Base-by-base conservation (phyloP, 495 filamentous ascomycete genomes). In the Tuber calosporum region DNA sequence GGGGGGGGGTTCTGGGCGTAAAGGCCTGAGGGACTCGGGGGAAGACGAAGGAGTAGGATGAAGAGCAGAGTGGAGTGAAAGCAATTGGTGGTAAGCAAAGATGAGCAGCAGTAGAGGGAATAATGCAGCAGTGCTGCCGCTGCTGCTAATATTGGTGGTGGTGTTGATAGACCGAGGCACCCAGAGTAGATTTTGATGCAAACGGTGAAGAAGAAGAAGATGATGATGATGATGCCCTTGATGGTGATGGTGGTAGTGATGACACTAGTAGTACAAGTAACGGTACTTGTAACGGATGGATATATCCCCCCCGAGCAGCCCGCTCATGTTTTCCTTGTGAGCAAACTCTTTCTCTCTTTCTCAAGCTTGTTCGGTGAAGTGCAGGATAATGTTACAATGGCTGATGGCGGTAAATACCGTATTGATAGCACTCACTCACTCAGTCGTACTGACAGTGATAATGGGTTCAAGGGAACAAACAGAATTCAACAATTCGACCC, bases 1-100 rank as follows among this genome's bases (percentile, higher is more conserved):
- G 53, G 26, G 26, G 48, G 3, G 26, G 34, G 26, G 17, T 62
- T 13, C 53, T 62, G 26, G 53, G 53, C 26, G 53, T 62, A 62
- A 62, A 62, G 34, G 53, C 53, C 17, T 34, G 53, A 34, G 53
- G 13, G 53, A 62, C 26, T 62, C 26, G 53, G 53, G 34, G 53
- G 34, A 62, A 2, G 53, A 62, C 53, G 53, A 34, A 34, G 53
- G 15, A 58, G 48, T 13, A 26, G 30, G 26, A n/a, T 66, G 53
- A n/a, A 19, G 26, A 17, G 75, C 67, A 67, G 75, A 45, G 67
- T 58, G 48, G 67, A 42, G 62, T 73, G 76, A 78, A 74, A 77
- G 66, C 70, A 78, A 78, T 74, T 77, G 75, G 74, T 62, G 66
- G 69, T 62, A 43, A 72, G 42, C 19, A 26, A 69, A 72, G 42